These are phyloP conservation scores for Lactarius sanguifluus DNA, from an alignment of 768 basidiomycete genomes.

Conservation along the genomic window DNA sequence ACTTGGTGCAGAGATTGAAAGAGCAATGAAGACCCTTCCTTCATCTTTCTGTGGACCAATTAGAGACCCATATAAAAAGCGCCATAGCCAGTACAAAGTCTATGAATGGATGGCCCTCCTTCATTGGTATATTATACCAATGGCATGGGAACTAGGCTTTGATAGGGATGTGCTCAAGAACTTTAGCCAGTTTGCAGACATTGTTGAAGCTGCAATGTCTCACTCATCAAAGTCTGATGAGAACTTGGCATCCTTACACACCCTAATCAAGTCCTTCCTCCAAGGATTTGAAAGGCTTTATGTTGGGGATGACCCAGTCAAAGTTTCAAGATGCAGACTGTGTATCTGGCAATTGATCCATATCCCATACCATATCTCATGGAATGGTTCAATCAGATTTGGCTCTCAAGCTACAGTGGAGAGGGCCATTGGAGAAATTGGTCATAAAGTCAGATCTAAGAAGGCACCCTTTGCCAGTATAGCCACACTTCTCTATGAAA, in stretches of 20 bases:
- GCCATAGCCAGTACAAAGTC: no score
- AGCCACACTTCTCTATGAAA: background rate
- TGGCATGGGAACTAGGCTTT: background rate
- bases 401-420: constrained; percentile 24
- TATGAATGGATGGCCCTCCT: no score
- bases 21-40: no score
- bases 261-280: background rate
- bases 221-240: background rate
- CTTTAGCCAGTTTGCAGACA: constrained; percentile 2
- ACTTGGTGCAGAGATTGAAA: no score
- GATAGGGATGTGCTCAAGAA: constrained; percentile 23
- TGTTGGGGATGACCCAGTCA: constrained; percentile 4
- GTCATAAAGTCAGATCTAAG: constrained; percentile 1
- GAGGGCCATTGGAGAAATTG: constrained; percentile 8
- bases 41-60: background rate
- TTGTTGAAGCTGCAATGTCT: constrained; percentile 8
- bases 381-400: constrained; percentile 39
- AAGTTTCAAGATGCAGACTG: constrained; percentile 4
- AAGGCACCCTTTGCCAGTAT: constrained; percentile 7
- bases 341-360: constrained; percentile 5
- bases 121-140: background rate
- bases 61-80: background rate
- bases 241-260: background rate
- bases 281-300: constrained; percentile 3
- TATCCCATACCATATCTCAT: constrained; percentile 33